Evolutionary conservation across 139 green algal species (phyloP).

Genomic region (Pleodorina starrii): DNA sequence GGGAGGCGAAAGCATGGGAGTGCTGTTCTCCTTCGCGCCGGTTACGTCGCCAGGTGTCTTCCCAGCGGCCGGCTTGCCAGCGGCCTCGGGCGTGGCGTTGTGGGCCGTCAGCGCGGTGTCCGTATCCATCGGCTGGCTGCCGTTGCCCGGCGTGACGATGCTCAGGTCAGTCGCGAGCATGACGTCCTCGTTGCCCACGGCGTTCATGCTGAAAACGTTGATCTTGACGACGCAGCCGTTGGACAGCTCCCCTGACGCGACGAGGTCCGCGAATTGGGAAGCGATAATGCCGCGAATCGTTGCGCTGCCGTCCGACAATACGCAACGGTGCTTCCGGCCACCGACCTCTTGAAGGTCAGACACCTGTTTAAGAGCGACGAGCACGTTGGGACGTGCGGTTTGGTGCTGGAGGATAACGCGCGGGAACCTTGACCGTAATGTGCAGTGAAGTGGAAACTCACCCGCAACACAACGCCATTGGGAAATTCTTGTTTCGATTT

Average conservation of each 20-base stretch:
- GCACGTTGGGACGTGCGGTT: too few relatives aligned
- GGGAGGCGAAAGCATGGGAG: constrained; percentile 1
- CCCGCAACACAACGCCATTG: constrained; percentile 34
- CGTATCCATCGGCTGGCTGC: constrained; percentile 34
- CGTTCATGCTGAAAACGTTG: constrained; percentile 29
- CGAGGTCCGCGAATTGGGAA: constrained; percentile 54
- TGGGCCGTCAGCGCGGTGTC: neutral
- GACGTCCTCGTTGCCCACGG: constrained; percentile 31
- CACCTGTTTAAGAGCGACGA: constrained; percentile 41
- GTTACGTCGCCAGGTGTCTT: neutral
- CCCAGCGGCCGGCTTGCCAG: neutral
- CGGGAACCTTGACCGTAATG: neutral
- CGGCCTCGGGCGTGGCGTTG: constrained; percentile 19
- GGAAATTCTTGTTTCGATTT: constrained; percentile 29
- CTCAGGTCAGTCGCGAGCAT: constrained; percentile 54
- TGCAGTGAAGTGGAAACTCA: neutral
- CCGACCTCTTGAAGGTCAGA: constrained; percentile 43
- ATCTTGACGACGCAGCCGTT: constrained; percentile 31
- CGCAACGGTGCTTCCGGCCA: constrained; percentile 61
- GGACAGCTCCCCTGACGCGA: constrained; percentile 21
- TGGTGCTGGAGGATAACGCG: too few relatives aligned
- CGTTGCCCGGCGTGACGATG: constrained; percentile 52
- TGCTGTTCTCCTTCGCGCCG: constrained; percentile 44
- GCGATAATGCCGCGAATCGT: constrained; percentile 61
- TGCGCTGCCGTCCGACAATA: constrained; percentile 62